Base-by-base conservation (phyloP, 2,329 filamentous ascomycete species). In the Colletotrichum liriopes region DNA sequence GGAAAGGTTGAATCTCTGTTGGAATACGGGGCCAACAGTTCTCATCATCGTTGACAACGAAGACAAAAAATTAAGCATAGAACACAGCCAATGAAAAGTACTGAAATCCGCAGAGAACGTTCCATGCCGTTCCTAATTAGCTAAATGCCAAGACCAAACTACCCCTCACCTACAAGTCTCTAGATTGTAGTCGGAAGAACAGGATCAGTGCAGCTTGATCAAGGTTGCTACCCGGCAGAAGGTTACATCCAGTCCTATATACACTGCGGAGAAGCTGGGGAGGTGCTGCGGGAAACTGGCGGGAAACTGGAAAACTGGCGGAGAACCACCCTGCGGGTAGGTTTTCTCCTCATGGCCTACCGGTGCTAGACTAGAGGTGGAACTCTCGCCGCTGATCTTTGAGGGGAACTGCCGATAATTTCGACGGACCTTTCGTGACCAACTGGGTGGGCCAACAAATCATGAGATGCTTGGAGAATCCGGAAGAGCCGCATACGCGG, bases 401-500 rank as follows among this genome's bases (percentile, higher is more conserved):
- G 52, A 39, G 26, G 65, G 58, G 52, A 59, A 72, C 58, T 26
- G 29, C 58, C 69, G 69, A 72, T 60, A 67, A 69, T 72, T 69
- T 52, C 45, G 65, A 64, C 69, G 69, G 68, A 52, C 18, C 14
- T 32, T 59, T 64, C 23, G 12, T 56, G 37, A 11, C 32, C 51
- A 65, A 35, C 11, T 45, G 35, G 59, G 14, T 6, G 18, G 18
- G 20, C 29, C 4, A 45, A 37, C 23, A 23, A n/a, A 52, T 64
- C 65, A 43, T 16, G 45, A 69, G n/a, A 54, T 59, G 29, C 29
- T 32, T n/a, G 29, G 41, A n/a, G 37, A 43, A 8, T 12, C 20
- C 58, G 37, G 45, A 29, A 43, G 39, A 41, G 41, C 56, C 35
- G 49, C 39, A 37, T 37, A 54, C n/a, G 37, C 35, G 45, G 29